A percentile compares a stretch with the other conserved stretches of the same genome.
These are phyloP conservation scores for Periconia digitata DNA, from an alignment of 2,329 filamentous ascomycete genomes.

Conservation along the genomic window DNA sequence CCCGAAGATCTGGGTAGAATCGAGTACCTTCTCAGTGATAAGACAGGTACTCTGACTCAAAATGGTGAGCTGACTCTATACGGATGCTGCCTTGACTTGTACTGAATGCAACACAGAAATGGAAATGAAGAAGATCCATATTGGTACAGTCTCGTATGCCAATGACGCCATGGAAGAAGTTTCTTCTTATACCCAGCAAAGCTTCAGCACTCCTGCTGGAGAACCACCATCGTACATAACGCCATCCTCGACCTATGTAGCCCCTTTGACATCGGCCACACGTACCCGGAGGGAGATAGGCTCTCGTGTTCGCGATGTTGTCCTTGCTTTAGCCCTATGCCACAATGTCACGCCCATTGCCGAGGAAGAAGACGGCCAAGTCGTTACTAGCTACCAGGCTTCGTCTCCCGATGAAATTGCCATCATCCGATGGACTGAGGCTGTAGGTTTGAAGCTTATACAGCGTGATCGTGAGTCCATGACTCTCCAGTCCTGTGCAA, in stretches of 20 bases:
- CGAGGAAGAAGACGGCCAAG: slow-evolving; percentile 78
- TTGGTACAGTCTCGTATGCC: slow-evolving; percentile 96
- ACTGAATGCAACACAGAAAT: slow-evolving; percentile 63
- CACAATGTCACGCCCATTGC: slow-evolving; percentile 95
- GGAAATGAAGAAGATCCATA: slow-evolving; percentile 98
- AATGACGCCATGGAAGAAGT: slow-evolving; percentile 99
- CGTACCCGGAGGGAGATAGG: slow-evolving; percentile 91
- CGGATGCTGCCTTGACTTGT: not conserved
- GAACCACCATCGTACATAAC: slow-evolving; percentile 61
- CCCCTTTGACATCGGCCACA: slow-evolving; percentile 66
- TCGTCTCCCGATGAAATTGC: slow-evolving; percentile 98
- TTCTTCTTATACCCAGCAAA: slow-evolving; percentile 78
- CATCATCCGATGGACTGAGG: slow-evolving; percentile 94
- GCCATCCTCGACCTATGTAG: slow-evolving; percentile 70
- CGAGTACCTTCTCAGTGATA: slow-evolving; percentile 94
- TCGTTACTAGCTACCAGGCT: slow-evolving; percentile 86
- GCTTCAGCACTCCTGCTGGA: slow-evolving; percentile 60
- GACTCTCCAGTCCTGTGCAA: slow-evolving; percentile 74
- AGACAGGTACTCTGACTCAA: slow-evolving; percentile 96
- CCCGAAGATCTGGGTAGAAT: slow-evolving; percentile 94
- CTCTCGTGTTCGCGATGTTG: slow-evolving; percentile 86
- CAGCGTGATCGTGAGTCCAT: slow-evolving; percentile 88
- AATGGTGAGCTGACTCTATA: slow-evolving; percentile 58
- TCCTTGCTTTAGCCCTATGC: slow-evolving; percentile 87
- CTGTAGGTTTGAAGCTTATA: slow-evolving; percentile 80